Base-by-base conservation (phyloP, 75 land plant species). In the Gnetum montanum region DNA sequence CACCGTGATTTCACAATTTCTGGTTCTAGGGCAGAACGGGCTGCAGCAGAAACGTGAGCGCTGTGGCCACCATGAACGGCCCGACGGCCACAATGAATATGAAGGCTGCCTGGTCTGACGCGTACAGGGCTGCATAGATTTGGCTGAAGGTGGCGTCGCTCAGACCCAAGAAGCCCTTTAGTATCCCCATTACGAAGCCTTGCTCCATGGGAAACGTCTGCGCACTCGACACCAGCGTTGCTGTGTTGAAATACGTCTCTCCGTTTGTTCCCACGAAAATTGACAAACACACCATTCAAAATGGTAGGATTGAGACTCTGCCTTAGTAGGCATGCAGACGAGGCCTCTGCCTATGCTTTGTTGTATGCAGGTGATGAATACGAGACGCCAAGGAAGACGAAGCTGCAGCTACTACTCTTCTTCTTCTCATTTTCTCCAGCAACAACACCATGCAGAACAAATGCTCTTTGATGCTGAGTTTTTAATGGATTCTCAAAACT, bases 81-180 rank as follows among this genome's bases (percentile, higher is more conserved):
- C 82, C 84, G 8, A 88, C 90, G 1, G 98, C 98, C 57, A 94
- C 85, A 75, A 85, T 84, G 59, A 88, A 85, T 35, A 94, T 86
- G 27, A 85, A 73, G 4, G 78, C 65, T 6, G 98, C 84, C 43
- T 82, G 72, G 60, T 88, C 83, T 15, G 98, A 95, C 24, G 77
- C 52, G 61, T 79, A 79, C n/a, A 88, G 62, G 27, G 84, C 55
- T 0, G 86, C 59, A 69, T 88, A 94, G 19, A 85, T 55, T 30
- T 81, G 83, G 7, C 90, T 80, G 63, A 93, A 67, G 25, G 88
- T 93, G 23, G 98, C 98, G n/a, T 90, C 90, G 58, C 82, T 49
- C 30, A 93, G 72, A 2, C 98, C 98, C 30, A 86, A 82, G 65
- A 84, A 93, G 7, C 98, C 98, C 46, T 93, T 93, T 30, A 93